A percentile compares a stretch with the other conserved stretches of the same genome.
phyloP scores from a whole-genome alignment of 192 early-diverging fungal genomes.

The Coemansia umbellata region DNA sequence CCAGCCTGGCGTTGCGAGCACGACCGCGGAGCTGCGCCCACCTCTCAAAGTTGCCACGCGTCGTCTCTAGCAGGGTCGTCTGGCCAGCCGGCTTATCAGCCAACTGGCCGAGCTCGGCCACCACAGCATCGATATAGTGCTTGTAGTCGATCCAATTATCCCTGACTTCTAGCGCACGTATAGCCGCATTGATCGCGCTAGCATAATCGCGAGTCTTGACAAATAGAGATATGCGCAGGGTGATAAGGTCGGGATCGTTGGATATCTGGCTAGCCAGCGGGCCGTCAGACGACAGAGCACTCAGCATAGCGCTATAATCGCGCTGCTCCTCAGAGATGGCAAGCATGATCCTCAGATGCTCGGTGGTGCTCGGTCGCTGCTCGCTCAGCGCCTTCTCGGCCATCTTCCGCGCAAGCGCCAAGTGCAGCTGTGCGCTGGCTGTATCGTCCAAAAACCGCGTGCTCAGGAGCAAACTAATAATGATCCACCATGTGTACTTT shows the following conservation, averaged over 20 bases:
- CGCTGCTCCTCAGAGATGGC: slow-evolving; percentile 67
- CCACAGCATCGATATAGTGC: slow-evolving; percentile 29
- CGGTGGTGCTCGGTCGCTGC: slow-evolving; percentile 59
- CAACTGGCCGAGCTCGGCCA: not conserved
- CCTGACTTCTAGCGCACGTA: slow-evolving; percentile 36
- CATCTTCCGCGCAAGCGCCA: slow-evolving; percentile 80
- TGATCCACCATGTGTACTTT: slow-evolving; percentile 85
- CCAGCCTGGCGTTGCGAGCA: slow-evolving; percentile 33
- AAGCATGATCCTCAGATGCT: slow-evolving; percentile 77
- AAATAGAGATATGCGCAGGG: slow-evolving; percentile 55
- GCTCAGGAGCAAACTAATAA: slow-evolving; percentile 76
- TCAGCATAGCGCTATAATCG: slow-evolving; percentile 64
- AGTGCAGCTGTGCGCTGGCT: slow-evolving; percentile 47
- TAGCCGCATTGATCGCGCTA: slow-evolving; percentile 44
- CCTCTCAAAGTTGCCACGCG: slow-evolving; percentile 8
- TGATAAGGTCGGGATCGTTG: slow-evolving; percentile 70
- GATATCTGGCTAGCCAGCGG: slow-evolving; percentile 60
- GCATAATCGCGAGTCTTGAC: slow-evolving; percentile 51
- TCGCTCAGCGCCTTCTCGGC: slow-evolving; percentile 71
- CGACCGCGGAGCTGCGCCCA: slow-evolving; percentile 30
- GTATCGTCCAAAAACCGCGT: slow-evolving; percentile 39
- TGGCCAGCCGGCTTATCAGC: slow-evolving; percentile 1
- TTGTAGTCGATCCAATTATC: slow-evolving; percentile 51
- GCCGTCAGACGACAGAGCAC: slow-evolving; percentile 53
- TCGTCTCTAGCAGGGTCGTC: not conserved